phyloP scores from a whole-genome alignment of 345 rosid species.

The thale cress (Arabidopsis thaliana) region TAIR10.1 NC_003070.9:3657501-3658000 shows the following conservation, averaged over 20 bases:
- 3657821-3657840: constrained; percentile 25
- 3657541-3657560: constrained; percentile 69
- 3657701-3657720: constrained; percentile 13
- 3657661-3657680: not conserved
- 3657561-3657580: constrained; percentile 77
- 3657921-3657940: not conserved
- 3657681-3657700: not conserved
- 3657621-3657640: constrained; percentile 52
- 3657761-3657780: constrained; percentile 90
- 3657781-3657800: constrained; percentile 86
- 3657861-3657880: not conserved
- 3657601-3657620: constrained; percentile 70
- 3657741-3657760: constrained; percentile 87
- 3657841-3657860: constrained; percentile 9
- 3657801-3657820: constrained; percentile 84
- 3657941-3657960: not conserved
- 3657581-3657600: constrained; percentile 85
- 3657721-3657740: constrained; percentile 48
- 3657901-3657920: not conserved
- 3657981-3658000: not conserved
- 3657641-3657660: not conserved
- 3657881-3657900: not conserved
- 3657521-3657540: constrained; percentile 84
- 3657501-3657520: constrained; percentile 8
- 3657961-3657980: not conserved